phyloP scores from a whole-genome alignment of 1,139 yeast genomes.

The Kodamaea sp. region DNA sequence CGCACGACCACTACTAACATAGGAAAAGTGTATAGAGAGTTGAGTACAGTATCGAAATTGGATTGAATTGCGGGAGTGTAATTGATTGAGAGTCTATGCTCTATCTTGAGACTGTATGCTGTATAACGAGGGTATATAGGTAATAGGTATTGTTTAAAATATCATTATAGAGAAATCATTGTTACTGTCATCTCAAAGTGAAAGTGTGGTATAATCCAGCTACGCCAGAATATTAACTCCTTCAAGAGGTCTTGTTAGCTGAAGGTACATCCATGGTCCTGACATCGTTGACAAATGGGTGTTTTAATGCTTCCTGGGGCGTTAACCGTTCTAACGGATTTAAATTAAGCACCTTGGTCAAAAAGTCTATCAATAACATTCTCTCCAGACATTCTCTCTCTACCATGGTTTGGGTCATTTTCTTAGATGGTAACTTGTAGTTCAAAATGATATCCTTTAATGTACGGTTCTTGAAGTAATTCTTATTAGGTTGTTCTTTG shows the following conservation, averaged over 20 bases:
- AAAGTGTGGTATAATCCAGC: too few species aligned
- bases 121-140: too few species aligned
- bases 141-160: too few species aligned
- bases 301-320: conserved; percentile 91
- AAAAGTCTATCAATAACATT: conserved; percentile 70
- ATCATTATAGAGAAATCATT: too few species aligned
- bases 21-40: neutral
- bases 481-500: conserved; percentile 78
- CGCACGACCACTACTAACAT: conserved; percentile 1
- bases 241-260: too few species aligned
- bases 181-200: too few species aligned
- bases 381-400: conserved; percentile 77
- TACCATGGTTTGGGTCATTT: conserved; percentile 64
- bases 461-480: conserved; percentile 76
- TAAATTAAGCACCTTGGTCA: conserved; percentile 72
- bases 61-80: too few species aligned
- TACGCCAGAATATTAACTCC: too few species aligned
- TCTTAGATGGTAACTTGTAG: conserved; percentile 70
- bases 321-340: conserved; percentile 96
- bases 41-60: too few species aligned
- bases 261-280: conserved; percentile 10
- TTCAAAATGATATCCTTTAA: conserved; percentile 75
- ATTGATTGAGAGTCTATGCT: too few species aligned
- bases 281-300: conserved; percentile 71
- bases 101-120: too few species aligned